phyloP scores from a whole-genome alignment of 2,329 filamentous ascomycete species.

The Diaporthe velutina region DNA sequence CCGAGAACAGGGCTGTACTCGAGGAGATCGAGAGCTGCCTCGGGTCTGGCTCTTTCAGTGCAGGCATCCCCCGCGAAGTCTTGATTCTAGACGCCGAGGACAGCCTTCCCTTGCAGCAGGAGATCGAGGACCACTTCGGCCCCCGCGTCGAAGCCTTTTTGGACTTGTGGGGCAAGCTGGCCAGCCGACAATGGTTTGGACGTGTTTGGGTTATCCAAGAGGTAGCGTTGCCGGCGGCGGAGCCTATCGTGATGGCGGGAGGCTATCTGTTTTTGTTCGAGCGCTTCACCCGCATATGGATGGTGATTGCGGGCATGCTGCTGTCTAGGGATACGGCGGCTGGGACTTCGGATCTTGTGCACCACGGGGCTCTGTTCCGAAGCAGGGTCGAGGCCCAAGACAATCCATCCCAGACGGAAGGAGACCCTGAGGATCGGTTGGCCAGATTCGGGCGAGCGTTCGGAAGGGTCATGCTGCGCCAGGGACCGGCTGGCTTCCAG shows the following conservation, averaged over 20 bases:
- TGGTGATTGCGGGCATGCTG: background rate
- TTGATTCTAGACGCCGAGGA: background rate
- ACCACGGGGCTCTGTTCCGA: background rate
- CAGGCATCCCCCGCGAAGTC: background rate
- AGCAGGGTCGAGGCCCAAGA: background rate
- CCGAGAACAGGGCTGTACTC: background rate
- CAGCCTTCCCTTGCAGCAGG: background rate
- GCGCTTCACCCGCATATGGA: background rate
- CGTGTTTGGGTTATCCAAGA: background rate
- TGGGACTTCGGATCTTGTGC: rapidly evolving
- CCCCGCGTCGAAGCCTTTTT: background rate
- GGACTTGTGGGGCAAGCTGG: background rate
- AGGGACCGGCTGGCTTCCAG: background rate
- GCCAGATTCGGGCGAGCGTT: background rate
- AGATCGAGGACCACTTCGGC: background rate
- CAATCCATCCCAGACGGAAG: background rate
- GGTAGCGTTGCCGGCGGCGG: background rate
- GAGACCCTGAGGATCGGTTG: background rate
- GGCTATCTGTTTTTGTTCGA: background rate
- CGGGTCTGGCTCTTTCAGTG: background rate
- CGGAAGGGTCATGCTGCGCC: background rate
- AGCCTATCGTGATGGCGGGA: background rate
- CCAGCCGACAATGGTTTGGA: background rate
- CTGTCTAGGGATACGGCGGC: too few species aligned
- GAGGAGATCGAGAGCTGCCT: background rate